phyloP scores from a whole-genome alignment of 2,329 filamentous ascomycete genomes.

The Diaporthe citri region DNA sequence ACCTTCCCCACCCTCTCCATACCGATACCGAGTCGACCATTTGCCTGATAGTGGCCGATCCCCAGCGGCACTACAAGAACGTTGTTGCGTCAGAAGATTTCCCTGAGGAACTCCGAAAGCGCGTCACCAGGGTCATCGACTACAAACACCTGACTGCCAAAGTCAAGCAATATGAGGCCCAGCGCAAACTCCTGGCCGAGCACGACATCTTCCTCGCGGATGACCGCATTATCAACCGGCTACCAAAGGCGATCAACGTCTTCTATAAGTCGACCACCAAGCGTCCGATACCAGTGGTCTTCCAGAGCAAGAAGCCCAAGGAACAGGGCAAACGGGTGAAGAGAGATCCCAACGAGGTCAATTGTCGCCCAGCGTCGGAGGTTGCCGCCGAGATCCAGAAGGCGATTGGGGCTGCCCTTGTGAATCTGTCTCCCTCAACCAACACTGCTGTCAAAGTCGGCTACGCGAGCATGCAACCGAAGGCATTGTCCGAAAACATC shows the following conservation, averaged over 20 bases:
- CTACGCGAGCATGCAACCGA: constrained; percentile 77
- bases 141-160: constrained; percentile 83
- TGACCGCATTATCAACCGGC: constrained; percentile 80
- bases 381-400: constrained; percentile 86
- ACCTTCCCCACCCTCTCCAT: constrained; percentile 82
- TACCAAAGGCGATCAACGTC: constrained; percentile 85
- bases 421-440: constrained; percentile 82
- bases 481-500: constrained; percentile 85
- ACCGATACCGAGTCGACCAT: constrained; percentile 75
- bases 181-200: constrained; percentile 84
- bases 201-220: constrained; percentile 96
- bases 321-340: constrained; percentile 71
- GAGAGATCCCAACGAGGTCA: constrained; percentile 56
- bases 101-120: constrained; percentile 73
- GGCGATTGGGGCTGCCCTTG: constrained; percentile 80
- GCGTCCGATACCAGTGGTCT: constrained; percentile 85
- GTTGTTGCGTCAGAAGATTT: constrained; percentile 81
- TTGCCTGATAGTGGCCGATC: constrained; percentile 87
- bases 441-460: constrained; percentile 87
- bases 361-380: constrained; percentile 69
- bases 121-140: constrained; percentile 83
- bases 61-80: constrained; percentile 91
- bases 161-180: constrained; percentile 89
- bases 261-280: constrained; percentile 90
- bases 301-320: constrained; percentile 67